Conservation (phyloP, 1,284 basidiomycete genomes). For the Anthracocystis panici-leucophaei region DNA sequence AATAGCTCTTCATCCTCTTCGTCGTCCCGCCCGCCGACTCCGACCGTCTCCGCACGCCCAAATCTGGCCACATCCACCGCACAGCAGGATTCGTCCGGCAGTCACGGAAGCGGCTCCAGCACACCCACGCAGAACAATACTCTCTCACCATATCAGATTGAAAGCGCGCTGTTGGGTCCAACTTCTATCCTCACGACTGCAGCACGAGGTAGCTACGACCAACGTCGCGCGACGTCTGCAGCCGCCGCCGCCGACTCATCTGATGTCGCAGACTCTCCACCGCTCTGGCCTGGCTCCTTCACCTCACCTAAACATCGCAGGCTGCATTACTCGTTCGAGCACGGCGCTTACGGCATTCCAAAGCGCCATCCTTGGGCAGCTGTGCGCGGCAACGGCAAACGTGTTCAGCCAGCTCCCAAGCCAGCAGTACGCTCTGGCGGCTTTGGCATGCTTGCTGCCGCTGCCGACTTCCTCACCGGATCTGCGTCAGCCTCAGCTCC, state of each 20-base stretch:
- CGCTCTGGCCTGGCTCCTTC: slow-evolving; percentile 44
- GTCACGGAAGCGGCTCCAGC: slow-evolving; percentile 37
- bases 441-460: slow-evolving; percentile 66
- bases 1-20: slow-evolving; percentile 34
- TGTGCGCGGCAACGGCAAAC: slow-evolving; percentile 59
- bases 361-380: slow-evolving; percentile 66
- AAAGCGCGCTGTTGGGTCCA: slow-evolving; percentile 24
- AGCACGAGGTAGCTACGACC: slow-evolving; percentile 23
- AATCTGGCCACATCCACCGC: slow-evolving; percentile 34
- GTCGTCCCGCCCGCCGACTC: slow-evolving; percentile 31
- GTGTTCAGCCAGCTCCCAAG: slow-evolving; percentile 33
- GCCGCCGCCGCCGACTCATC: slow-evolving; percentile 11
- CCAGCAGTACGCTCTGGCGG: slow-evolving; percentile 34
- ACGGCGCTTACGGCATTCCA: slow-evolving; percentile 72
- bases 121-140: slow-evolving; percentile 35
- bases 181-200: slow-evolving; percentile 28
- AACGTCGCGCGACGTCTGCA: slow-evolving; percentile 18
- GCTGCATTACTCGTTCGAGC: slow-evolving; percentile 54
- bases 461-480: slow-evolving; percentile 59
- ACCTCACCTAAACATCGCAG: slow-evolving; percentile 33
- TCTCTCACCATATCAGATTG: slow-evolving; percentile 32
- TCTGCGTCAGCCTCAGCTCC: slow-evolving; percentile 26
- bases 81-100: slow-evolving; percentile 34
- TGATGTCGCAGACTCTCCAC: slow-evolving; percentile 18
- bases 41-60: slow-evolving; percentile 29